Conservation (phyloP, 1,139 yeast genomes). For the Ashbya aceris region DNA sequence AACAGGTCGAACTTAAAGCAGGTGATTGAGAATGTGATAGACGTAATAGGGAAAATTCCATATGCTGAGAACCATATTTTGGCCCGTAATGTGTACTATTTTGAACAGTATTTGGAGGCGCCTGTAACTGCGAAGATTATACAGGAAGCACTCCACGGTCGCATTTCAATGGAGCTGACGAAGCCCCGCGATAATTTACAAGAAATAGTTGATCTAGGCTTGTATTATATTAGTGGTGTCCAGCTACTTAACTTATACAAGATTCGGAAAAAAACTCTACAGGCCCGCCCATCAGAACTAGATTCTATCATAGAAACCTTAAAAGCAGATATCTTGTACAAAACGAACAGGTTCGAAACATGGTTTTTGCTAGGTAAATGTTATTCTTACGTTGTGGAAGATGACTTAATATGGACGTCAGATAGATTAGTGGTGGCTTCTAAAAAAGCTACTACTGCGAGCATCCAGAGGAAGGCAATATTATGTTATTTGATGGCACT, state of each 20-base stretch:
- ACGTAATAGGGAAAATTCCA: constrained; percentile 63
- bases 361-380: constrained; percentile 85
- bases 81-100: constrained; percentile 33
- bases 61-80: constrained; percentile 33
- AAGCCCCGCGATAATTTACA: constrained; percentile 31
- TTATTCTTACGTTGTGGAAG: constrained; percentile 72
- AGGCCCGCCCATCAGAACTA: constrained; percentile 72
- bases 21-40: constrained; percentile 63
- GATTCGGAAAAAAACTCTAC: constrained; percentile 62
- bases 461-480: constrained; percentile 59
- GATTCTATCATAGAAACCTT: constrained; percentile 63
- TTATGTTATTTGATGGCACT: constrained; percentile 72
- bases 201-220: constrained; percentile 42
- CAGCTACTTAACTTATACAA: constrained; percentile 58
- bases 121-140: constrained; percentile 45
- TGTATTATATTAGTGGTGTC: constrained; percentile 67
- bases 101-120: constrained; percentile 46
- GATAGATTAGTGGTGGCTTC: constrained; percentile 66
- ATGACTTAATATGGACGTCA: constrained; percentile 83
- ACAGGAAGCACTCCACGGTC: constrained; percentile 51
- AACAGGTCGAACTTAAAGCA: constrained; percentile 59
- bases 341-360: constrained; percentile 64
- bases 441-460: constrained; percentile 53
- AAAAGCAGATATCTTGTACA: constrained; percentile 56
- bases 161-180: constrained; percentile 34